These are phyloP conservation scores for Xylogone sp. DNA, from an alignment of 2,329 filamentous ascomycete genomes.

Conservation along the genomic window DNA sequence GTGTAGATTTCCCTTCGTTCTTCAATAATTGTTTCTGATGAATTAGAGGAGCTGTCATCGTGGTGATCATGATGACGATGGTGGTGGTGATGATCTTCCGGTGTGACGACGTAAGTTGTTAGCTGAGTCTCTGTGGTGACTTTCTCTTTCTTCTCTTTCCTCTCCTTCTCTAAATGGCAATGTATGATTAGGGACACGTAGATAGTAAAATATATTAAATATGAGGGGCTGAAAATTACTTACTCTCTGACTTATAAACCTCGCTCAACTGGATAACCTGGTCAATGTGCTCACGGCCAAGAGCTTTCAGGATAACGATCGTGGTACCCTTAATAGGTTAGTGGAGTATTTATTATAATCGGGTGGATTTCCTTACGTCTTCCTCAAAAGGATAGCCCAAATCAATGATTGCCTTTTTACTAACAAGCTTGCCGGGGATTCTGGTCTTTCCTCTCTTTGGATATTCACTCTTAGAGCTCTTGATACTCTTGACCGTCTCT, in stretches of 20 bases:
- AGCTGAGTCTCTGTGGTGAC: constrained; percentile 12
- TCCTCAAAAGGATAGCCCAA: constrained; percentile 83
- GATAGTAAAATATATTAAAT: background rate
- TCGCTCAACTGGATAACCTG: constrained; percentile 81
- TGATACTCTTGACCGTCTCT: constrained; percentile 43
- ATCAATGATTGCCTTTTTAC: constrained; percentile 76
- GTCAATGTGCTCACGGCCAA: constrained; percentile 89
- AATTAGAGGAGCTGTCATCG: constrained; percentile 40
- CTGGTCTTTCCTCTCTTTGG: constrained; percentile 86
- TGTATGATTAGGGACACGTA: constrained; percentile 9
- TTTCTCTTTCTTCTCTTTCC: constrained; percentile 3
- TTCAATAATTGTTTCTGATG: constrained; percentile 46
- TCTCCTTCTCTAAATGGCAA: constrained; percentile 3
- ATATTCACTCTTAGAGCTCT: constrained; percentile 57
- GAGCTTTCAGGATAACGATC: constrained; percentile 76
- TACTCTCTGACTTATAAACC: constrained; percentile 60
- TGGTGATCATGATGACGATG: background rate
- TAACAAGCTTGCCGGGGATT: constrained; percentile 77
- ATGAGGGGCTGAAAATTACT: constrained; percentile 17
- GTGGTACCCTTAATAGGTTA: constrained; percentile 63
- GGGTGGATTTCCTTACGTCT: constrained; percentile 55
- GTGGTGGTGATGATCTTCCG: constrained; percentile 25
- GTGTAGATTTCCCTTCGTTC: constrained; percentile 40
- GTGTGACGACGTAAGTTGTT: constrained; percentile 19
- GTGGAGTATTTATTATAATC: constrained; percentile 8